Evolutionary conservation across 2,329 filamentous ascomycete species (phyloP), one percentile per base, ranked within the genome.

Genomic region (Dryadomyces quercus-mongolicae): DNA sequence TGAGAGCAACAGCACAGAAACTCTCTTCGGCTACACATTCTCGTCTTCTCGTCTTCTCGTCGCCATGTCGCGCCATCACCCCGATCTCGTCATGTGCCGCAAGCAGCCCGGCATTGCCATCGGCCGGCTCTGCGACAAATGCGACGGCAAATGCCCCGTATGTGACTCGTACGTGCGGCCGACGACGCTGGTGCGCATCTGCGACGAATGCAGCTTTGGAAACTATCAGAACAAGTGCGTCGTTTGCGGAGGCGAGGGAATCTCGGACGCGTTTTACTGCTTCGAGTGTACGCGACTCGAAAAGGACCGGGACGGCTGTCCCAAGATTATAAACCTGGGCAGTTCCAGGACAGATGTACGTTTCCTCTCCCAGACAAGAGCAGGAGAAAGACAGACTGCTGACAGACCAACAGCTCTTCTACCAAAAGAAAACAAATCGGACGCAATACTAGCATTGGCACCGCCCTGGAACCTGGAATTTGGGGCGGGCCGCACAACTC

Each of bases 191-290:
- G 93, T 95, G 57, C 89, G 92, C 66, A 97, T 98, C 74, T 98
- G 93, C 77, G 93, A 98, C 75, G 93, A 98, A 74, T 98, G 93
- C 78, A 91, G 88, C 68, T 98, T 98, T 70, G 93, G 93, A 67
- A 98, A 98, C 78, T 98, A 96, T 76, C 93, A 97, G 74, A 98
- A 98, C 76, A 98, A 98, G 72, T 98, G 93, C 69, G 90, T 98
- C 62, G 93, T 98, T 46, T 98, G 93, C 71, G 93, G 93, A 68
- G 93, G 93, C 63, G 93, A 62, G 73, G 93, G 93, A 34, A 98
- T 98, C 68, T 93, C 87, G 38, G 93, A 98, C 69, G 93, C 93
- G 51, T 97, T 97, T 71, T 98, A 98, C 75, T 98, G 93, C 76
- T 97, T 97, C 67, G 93, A 98, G 72, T 98, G 93, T 69, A 98